These are phyloP conservation scores for Yarrowia sp. DNA, from an alignment of 805 yeast species.

Conservation along the genomic window DNA sequence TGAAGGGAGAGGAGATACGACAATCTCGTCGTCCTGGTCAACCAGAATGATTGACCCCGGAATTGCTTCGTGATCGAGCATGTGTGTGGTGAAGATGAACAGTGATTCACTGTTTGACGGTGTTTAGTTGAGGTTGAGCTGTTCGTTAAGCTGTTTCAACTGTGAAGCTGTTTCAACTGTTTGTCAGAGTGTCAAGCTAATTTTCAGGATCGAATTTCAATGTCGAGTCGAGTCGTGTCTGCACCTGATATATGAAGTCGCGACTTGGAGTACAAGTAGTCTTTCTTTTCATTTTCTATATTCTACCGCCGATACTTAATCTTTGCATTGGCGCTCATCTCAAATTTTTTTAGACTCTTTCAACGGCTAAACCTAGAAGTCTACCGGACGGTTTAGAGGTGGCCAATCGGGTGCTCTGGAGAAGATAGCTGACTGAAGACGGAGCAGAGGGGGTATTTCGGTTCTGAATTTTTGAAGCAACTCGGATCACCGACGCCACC, in stretches of 20 bases:
- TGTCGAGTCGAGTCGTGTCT: background rate
- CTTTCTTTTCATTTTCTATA: background rate
- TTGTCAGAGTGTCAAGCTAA: too few relatives aligned
- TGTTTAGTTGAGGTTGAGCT: too few relatives aligned
- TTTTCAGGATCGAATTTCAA: too few relatives aligned
- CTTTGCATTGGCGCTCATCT: conserved; percentile 38
- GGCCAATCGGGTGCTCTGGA: background rate
- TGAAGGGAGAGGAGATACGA: conserved; percentile 62
- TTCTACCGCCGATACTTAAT: conserved; percentile 4
- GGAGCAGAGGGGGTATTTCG: background rate
- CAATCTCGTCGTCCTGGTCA: conserved; percentile 52
- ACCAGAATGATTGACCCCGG: conserved; percentile 45
- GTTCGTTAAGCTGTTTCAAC: background rate
- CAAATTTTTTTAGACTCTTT: conserved; percentile 22
- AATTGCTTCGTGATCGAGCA: conserved; percentile 39
- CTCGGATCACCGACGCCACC: too few relatives aligned
- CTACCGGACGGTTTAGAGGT: background rate
- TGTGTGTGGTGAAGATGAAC: background rate
- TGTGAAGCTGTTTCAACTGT: background rate
- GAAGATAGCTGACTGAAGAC: background rate
- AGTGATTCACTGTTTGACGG: too few relatives aligned
- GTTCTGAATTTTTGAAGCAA: background rate
- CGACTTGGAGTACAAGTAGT: background rate
- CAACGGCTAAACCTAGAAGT: conserved; percentile 25
- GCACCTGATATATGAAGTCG: background rate